phyloP scores from a whole-genome alignment of 768 basidiomycete genomes.

The Naganishia onofrii region DNA sequence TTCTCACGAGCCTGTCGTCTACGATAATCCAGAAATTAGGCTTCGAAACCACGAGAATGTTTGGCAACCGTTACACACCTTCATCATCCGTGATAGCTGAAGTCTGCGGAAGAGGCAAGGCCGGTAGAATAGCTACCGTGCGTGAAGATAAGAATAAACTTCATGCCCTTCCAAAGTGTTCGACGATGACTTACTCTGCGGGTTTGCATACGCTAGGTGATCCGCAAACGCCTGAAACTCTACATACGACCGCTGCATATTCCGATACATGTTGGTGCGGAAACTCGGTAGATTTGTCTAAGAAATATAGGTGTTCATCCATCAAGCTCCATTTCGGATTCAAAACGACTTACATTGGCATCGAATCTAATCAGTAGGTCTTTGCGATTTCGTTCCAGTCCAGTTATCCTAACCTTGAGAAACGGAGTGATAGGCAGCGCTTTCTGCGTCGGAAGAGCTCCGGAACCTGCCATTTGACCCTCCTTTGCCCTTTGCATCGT shows the following conservation, averaged over 20 bases:
- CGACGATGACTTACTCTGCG: constrained; percentile 72
- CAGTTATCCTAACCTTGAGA: constrained; percentile 81
- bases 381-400: constrained; percentile 87
- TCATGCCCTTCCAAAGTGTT: no score
- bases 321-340: background rate
- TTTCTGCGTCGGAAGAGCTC: background rate
- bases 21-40: constrained; percentile 15
- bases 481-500: constrained; percentile 16
- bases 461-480: background rate
- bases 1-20: constrained; percentile 91
- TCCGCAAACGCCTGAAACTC: constrained; percentile 96
- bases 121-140: constrained; percentile 72
- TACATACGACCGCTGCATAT: constrained; percentile 88
- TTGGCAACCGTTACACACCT: no score
- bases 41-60: no score
- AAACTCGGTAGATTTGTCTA: constrained; percentile 91
- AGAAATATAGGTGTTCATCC: constrained; percentile 3
- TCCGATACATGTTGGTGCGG: constrained; percentile 63
- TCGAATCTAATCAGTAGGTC: constrained; percentile 93
- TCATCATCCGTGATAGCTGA: constrained; percentile 97
- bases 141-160: background rate
- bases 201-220: constrained; percentile 79
- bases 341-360: constrained; percentile 67
- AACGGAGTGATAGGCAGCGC: background rate
- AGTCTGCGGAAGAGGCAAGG: constrained; percentile 90